Conservation (phyloP, 108 stramenopile species). For the Pelagomonas calceolata region DNA sequence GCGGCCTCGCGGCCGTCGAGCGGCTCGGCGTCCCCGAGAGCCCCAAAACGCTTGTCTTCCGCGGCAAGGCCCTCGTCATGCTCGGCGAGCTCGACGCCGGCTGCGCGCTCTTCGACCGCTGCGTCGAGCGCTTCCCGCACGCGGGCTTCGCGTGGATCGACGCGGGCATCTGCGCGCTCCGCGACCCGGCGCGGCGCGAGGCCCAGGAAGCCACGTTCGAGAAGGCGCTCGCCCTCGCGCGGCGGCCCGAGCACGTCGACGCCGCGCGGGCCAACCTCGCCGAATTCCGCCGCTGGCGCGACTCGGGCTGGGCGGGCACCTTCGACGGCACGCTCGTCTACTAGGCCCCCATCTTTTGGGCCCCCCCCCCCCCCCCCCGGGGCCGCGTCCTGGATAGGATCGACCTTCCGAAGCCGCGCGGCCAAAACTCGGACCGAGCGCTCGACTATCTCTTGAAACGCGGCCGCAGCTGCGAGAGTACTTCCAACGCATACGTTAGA, state of each 20-base stretch:
- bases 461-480: too few relatives aligned
- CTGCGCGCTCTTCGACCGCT: not conserved
- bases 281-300: not conserved
- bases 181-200: not conserved
- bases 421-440: too few relatives aligned
- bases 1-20: not conserved
- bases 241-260: not conserved
- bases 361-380: too few relatives aligned
- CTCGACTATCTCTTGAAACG: too few relatives aligned
- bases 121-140: not conserved
- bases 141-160: not conserved
- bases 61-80: not conserved
- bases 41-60: not conserved
- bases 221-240: not conserved
- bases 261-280: not conserved
- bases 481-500: too few relatives aligned
- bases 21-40: not conserved
- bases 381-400: too few relatives aligned
- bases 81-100: not conserved
- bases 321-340: not conserved
- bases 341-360: too few relatives aligned
- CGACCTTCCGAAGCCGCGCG: too few relatives aligned
- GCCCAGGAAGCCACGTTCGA: not conserved
- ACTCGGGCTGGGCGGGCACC: not conserved
- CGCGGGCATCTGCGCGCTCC: conserved; percentile 2